Conservation (phyloP, 2,329 filamentous ascomycete species). For the Fusarium floridanum region DNA sequence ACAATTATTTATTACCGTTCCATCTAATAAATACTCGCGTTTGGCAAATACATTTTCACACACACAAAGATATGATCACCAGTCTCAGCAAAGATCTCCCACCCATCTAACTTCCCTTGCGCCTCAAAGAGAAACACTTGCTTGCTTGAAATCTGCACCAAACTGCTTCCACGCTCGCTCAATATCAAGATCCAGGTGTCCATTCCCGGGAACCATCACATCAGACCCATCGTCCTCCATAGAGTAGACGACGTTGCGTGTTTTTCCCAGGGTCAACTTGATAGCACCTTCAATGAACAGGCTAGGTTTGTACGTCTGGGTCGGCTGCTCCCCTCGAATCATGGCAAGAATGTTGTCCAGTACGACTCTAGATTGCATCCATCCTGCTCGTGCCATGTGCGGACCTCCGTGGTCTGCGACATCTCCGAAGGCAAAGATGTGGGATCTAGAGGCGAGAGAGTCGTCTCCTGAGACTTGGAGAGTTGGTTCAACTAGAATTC, state of each 20-base stretch:
- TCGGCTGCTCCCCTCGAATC: background rate
- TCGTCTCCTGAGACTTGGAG: background rate
- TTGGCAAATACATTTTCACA: too few species aligned
- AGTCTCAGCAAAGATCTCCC: background rate
- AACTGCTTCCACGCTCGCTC: background rate
- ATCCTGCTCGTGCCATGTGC: slow-evolving; percentile 8
- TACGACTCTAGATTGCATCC: background rate
- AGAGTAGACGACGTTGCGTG: background rate
- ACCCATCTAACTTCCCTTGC: background rate
- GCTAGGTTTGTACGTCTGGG: background rate
- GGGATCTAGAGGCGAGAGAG: background rate
- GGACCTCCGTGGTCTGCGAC: slow-evolving; percentile 9
- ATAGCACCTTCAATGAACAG: background rate
- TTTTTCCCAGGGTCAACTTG: slow-evolving; percentile 3
- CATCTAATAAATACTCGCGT: background rate
- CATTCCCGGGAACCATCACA: background rate
- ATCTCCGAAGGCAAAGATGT: slow-evolving; percentile 16
- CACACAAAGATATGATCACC: too few species aligned
- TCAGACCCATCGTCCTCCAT: background rate
- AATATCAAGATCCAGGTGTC: background rate
- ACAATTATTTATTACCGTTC: background rate
- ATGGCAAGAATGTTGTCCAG: slow-evolving; percentile 1
- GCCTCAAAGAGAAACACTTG: background rate
- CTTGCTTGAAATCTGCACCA: background rate
- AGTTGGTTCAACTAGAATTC: slow-evolving; percentile 7